Evolutionary conservation across 129 eudicot genomes (phyloP), one percentile per base, ranked within the genome.

Genomic region (Artemisia argyi): DNA sequence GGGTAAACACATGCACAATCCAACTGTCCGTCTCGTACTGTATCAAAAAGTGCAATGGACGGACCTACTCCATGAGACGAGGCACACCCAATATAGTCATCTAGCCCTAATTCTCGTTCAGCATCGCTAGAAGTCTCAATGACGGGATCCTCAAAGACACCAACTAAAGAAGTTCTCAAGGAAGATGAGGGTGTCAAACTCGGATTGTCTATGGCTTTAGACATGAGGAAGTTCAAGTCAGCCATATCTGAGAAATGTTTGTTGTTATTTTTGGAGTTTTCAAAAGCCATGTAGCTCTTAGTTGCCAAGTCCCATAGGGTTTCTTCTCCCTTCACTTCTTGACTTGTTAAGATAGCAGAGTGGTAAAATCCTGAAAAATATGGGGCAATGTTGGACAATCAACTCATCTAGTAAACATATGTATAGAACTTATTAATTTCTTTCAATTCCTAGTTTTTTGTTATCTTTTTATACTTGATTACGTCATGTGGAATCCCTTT

Each of bases 201-300:
- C 3, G 88, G 88, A 67, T 83, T 86, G 15, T 86, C 88, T 1
- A 86, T 77, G 73, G 85, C 91, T 55, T 78, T 86, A 70, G 79
- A 15, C 88, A 86, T 86, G 22, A 86, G 85, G 74, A 77, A 86
- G 85, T 78, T 86, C 54, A 86, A 69, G 57, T 83, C 87, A 51
- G 77, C 74, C 83, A 86, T 79, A 73, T 86, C 91, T 1, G 88
- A 48, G 54, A 86, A 86, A 62, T 86, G 91, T 53, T 76, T 83
- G 76, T 83, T 86, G 73, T 74, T 61, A 12, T 78, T 78, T 51
- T 80, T 80, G 2, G 76, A 73, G 65, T 58, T 77, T 16, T 61
- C 67, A 69, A 83, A 83, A 6, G 71, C 68, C 59, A 26, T 72
- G 88, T 86, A 80, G 76, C 66, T 63, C 58, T 70, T 75, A 11